phyloP scores from a whole-genome alignment of 2,329 filamentous ascomycete genomes.

The Stachybotrys elegans region DNA sequence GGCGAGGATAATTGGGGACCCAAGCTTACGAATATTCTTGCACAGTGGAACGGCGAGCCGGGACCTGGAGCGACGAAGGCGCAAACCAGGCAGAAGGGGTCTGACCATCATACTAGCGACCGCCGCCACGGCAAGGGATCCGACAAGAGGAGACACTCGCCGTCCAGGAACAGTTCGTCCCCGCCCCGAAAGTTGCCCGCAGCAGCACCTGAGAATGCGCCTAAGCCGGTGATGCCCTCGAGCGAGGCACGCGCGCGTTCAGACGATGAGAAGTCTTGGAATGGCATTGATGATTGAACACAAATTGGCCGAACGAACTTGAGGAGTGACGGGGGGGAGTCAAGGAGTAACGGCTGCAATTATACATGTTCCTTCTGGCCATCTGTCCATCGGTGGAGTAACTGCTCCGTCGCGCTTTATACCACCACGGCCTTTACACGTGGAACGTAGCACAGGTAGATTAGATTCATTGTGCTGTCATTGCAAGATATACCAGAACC shows the following conservation, averaged over 20 bases:
- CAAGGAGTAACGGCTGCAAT: too few relatives aligned
- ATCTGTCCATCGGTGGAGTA: too few relatives aligned
- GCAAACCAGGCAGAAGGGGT: conserved; percentile 4
- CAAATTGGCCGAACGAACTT: too few relatives aligned
- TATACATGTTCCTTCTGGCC: too few relatives aligned
- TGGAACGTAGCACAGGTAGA: too few relatives aligned
- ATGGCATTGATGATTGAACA: conserved; percentile 35
- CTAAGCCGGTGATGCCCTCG: conserved; percentile 10
- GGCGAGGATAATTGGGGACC: conserved; percentile 82
- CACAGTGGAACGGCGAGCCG: conserved; percentile 34
- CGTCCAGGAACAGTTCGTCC: conserved; percentile 16
- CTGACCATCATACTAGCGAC: too few relatives aligned
- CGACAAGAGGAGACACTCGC: conserved; percentile 26
- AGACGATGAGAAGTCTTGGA: conserved; percentile 38
- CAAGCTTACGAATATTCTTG: conserved; percentile 51
- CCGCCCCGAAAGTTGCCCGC: conserved; percentile 24
- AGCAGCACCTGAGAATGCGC: conserved; percentile 9
- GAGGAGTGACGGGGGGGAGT: too few relatives aligned
- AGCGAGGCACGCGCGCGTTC: conserved; percentile 14
- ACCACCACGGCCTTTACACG: too few relatives aligned
- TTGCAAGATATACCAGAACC: too few relatives aligned
- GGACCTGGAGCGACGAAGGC: conserved; percentile 10
- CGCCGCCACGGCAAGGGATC: conserved; percentile 9
- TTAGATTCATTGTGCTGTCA: too few relatives aligned
- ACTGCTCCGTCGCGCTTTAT: too few relatives aligned